Base-by-base conservation (phyloP, 2,329 filamentous ascomycete genomes). In the Sclerotiophoma versabilis region DNA sequence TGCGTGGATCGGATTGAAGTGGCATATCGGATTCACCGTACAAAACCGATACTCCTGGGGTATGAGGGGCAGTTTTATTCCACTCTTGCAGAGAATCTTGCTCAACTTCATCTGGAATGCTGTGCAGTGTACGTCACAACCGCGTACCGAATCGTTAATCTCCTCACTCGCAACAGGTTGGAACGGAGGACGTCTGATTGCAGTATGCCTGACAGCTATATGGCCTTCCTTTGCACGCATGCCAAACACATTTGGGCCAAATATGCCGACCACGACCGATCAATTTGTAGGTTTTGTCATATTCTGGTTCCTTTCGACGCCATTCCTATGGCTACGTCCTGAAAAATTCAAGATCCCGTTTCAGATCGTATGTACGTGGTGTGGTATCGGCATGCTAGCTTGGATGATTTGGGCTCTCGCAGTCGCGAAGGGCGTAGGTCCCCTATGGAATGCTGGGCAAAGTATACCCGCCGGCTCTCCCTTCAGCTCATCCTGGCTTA, bases 91-190 rank as follows among this genome's bases (percentile, higher is more conserved):
- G 60, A 75, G 81, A 2, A 75, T 80, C 15, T 42, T 82, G 42
- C 71, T 82, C 8, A 81, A 81, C 59, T 81, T 82, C 49, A 80
- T 82, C 37, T 82, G 80, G 80, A 79, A 75, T 30, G 77, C 79
- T 4, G 69, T 80, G 0, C 79, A 81, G 57, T 80, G 76, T 77
- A 73, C 22, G 70, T 76, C 8, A 19, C 25, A 12, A 4, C 7
- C 9, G n/a, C n/a, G 3, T n/a, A 2, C 2, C 20, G n/a, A 14
- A 17, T 14, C 12, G 15, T 12, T n/a, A 4, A 14, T 33, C 5
- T 23, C 19, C 54, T 66, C 22, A 64, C 17, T 8, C n/a, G 14
- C 14, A 10, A 12, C 33, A 73, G 71, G 71, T 29, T 74, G 71
- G 72, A 74, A 73, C 19, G 72, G 72, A 10, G 72, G 72, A 5